phyloP scores from a whole-genome alignment of 495 filamentous ascomycete genomes.

The Amphirosellinia nigrospora region DNA sequence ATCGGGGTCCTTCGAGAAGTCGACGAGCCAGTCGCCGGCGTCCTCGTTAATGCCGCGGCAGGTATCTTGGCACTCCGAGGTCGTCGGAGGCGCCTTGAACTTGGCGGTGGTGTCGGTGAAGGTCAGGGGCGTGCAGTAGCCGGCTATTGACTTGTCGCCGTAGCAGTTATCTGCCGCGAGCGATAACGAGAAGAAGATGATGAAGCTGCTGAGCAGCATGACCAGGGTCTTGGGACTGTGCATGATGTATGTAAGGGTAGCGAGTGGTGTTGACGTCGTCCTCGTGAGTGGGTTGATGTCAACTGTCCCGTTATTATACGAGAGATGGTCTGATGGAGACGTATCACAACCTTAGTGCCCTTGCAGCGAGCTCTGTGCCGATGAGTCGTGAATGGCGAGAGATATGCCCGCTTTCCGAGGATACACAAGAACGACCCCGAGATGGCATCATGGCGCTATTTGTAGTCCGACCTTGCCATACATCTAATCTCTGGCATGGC shows the following conservation, averaged over 20 bases:
- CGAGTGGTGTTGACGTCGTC: not conserved
- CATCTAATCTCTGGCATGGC: not conserved
- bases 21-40: slow-evolving; percentile 33
- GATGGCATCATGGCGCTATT: slow-evolving; percentile 4
- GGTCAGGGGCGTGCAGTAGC: slow-evolving; percentile 32
- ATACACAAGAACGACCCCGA: not conserved
- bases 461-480: not conserved
- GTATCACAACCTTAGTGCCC: not conserved
- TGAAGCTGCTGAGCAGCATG: slow-evolving; percentile 20
- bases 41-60: slow-evolving; percentile 29
- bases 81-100: not conserved
- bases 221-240: slow-evolving; percentile 2
- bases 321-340: not conserved
- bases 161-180: slow-evolving; percentile 25
- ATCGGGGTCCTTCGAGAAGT: slow-evolving; percentile 27
- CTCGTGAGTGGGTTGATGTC: not conserved
- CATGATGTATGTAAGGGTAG: too few relatives aligned
- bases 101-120: slow-evolving; percentile 30
- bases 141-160: slow-evolving; percentile 25
- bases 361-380: not conserved
- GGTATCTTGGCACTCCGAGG: slow-evolving; percentile 28
- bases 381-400: not conserved
- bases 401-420: not conserved
- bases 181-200: not conserved
- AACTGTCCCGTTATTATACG: not conserved